Percentiles rank a stretch among this genome's conserved stretches.
Conservation (phyloP, 208 protist species). For the Trichomonas gallinae region DNA sequence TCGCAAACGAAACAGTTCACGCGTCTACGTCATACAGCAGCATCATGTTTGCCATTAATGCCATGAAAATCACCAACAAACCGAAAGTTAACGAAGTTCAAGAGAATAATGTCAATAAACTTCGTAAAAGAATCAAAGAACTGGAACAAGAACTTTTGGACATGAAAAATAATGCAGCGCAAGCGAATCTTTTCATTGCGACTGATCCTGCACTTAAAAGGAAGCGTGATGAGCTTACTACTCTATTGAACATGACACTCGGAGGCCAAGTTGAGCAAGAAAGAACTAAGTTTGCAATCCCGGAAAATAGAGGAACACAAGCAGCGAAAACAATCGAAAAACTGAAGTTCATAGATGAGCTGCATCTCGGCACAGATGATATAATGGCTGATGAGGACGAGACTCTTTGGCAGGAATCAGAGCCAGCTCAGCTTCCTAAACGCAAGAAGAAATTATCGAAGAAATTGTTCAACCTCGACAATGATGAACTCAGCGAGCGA, state of each 20-base stretch:
- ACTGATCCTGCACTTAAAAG: background rate
- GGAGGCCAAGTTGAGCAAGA: background rate
- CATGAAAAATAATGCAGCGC: background rate
- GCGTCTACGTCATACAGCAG: conserved; percentile 45
- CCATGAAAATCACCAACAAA: conserved; percentile 63
- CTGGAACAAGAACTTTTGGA: background rate
- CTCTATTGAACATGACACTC: background rate
- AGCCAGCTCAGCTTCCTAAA: background rate
- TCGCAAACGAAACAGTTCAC: conserved; percentile 43
- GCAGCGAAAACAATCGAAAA: background rate
- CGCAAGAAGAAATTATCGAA: background rate
- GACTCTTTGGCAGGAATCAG: background rate
- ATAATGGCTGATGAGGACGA: background rate
- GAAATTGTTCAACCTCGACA: background rate
- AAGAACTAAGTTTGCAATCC: background rate
- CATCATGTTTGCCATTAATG: conserved; percentile 50
- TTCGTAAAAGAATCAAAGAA: background rate
- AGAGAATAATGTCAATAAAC: background rate
- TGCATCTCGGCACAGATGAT: background rate
- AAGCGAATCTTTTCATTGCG: background rate
- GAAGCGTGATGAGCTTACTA: background rate
- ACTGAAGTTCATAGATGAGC: background rate
- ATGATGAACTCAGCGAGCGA: background rate
- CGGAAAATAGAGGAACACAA: background rate
- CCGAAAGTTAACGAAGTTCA: conserved; percentile 59